phyloP scores from a whole-genome alignment of 116 monocot genomes.

The Zostera marina region DNA sequence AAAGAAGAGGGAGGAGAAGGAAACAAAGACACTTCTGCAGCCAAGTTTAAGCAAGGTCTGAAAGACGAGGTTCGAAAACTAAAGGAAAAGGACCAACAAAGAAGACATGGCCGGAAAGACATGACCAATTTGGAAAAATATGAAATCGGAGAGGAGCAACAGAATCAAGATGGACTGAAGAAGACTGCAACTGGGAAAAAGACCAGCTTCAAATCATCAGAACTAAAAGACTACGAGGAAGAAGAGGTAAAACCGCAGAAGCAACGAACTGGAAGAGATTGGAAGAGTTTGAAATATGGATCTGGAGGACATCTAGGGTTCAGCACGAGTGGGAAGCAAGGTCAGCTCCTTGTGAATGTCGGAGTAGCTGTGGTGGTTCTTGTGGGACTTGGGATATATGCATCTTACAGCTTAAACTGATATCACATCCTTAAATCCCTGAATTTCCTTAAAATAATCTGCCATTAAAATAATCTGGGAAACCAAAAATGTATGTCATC shows the following conservation, averaged over 20 bases:
- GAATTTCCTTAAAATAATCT: no score
- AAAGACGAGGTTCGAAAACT: no score
- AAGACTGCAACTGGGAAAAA: neutral
- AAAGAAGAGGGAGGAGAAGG: neutral
- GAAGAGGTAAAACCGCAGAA: no score
- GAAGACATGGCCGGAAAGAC: neutral
- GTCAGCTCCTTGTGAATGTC: conserved; percentile 17
- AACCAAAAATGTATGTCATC: no score
- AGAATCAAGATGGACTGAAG: neutral
- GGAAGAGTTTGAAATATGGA: neutral
- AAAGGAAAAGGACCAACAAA: no score
- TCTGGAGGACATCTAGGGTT: neutral
- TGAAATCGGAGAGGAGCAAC: neutral
- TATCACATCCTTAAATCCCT: no score
- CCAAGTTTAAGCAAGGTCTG: no score
- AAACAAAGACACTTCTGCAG: no score
- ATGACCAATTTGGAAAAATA: neutral
- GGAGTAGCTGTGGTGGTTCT: conserved; percentile 13
- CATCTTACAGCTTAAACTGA: conserved; percentile 1
- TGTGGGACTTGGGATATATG: conserved; percentile 11
- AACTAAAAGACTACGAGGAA: neutral
- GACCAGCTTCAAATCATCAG: neutral
- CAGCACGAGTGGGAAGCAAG: neutral
- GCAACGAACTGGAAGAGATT: neutral
- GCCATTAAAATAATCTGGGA: no score